Conservation (phyloP, 148 eudicot genomes). For the Rhododendron simsii region DNA sequence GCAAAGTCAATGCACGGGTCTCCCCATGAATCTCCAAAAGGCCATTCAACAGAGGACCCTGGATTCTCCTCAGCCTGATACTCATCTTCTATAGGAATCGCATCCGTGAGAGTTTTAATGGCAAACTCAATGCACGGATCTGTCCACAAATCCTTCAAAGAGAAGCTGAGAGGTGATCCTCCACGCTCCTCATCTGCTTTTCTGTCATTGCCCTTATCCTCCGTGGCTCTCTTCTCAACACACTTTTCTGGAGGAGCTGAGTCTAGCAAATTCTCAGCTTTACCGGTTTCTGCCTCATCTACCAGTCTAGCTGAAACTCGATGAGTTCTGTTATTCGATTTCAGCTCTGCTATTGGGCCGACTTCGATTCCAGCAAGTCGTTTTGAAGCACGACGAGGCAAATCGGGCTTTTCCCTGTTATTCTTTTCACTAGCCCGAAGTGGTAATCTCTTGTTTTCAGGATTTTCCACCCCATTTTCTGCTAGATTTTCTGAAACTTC, state of each 20-base stretch:
- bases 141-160: slow-evolving; percentile 41
- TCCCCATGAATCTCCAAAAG: slow-evolving; percentile 27
- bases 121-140: slow-evolving; percentile 97
- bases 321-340: slow-evolving; percentile 14
- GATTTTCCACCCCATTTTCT: slow-evolving; percentile 14
- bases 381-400: slow-evolving; percentile 38
- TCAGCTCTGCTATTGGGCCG: slow-evolving; percentile 24
- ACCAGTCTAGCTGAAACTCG: slow-evolving; percentile 7
- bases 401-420: slow-evolving; percentile 10
- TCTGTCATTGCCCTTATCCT: slow-evolving; percentile 7
- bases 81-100: slow-evolving; percentile 29
- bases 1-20: slow-evolving; percentile 54
- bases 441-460: not conserved
- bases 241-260: slow-evolving; percentile 13
- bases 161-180: slow-evolving; percentile 19
- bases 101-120: slow-evolving; percentile 72
- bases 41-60: not conserved
- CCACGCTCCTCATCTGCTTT: slow-evolving; percentile 26
- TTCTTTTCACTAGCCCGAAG: slow-evolving; percentile 2
- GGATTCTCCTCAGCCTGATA: slow-evolving; percentile 1
- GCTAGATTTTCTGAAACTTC: slow-evolving; percentile 27
- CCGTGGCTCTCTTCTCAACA: not conserved
- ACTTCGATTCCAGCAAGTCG: slow-evolving; percentile 33
- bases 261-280: not conserved
- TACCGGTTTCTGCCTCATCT: slow-evolving; percentile 4